phyloP scores from a whole-genome alignment of 2,329 filamentous ascomycete species.

The Claviceps cyperi region DNA sequence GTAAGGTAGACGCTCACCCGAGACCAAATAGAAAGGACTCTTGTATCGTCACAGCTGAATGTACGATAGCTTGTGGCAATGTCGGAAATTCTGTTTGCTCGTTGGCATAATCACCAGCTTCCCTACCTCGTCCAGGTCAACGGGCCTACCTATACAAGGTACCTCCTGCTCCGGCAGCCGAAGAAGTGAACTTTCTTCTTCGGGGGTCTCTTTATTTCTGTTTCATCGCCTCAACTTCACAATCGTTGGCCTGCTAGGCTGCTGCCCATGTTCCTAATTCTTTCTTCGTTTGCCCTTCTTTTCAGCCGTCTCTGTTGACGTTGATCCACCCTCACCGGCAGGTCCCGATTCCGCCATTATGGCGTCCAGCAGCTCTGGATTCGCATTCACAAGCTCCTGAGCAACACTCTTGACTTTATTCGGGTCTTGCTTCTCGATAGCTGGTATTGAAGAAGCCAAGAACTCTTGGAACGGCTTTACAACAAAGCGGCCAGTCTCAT shows the following conservation, averaged over 20 bases:
- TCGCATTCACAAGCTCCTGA: constrained; percentile 23
- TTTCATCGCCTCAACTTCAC: background rate
- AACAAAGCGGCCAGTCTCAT: constrained; percentile 56
- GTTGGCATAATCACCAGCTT: background rate
- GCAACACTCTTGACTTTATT: constrained; percentile 31
- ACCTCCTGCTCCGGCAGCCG: background rate
- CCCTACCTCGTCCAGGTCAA: background rate
- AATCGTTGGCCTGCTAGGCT: background rate
- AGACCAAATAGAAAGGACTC: background rate
- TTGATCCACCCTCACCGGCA: constrained; percentile 15
- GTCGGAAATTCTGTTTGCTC: background rate
- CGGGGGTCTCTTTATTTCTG: background rate
- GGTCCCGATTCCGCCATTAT: constrained; percentile 20
- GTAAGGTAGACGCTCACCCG: background rate
- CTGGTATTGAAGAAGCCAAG: constrained; percentile 52
- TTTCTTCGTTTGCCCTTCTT: constrained; percentile 34
- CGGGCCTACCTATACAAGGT: background rate
- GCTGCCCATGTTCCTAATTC: constrained; percentile 13
- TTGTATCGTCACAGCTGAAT: background rate
- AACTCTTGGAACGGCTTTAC: constrained; percentile 65
- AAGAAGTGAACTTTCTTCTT: background rate
- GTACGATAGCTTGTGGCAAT: background rate
- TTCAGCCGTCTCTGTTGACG: constrained; percentile 19
- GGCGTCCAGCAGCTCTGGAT: constrained; percentile 35
- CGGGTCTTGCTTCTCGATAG: constrained; percentile 52